Evolutionary conservation across 2,329 filamentous ascomycete genomes (phyloP), one percentile per base, ranked within the genome.

Genomic region (Blastomyces percursus): DNA sequence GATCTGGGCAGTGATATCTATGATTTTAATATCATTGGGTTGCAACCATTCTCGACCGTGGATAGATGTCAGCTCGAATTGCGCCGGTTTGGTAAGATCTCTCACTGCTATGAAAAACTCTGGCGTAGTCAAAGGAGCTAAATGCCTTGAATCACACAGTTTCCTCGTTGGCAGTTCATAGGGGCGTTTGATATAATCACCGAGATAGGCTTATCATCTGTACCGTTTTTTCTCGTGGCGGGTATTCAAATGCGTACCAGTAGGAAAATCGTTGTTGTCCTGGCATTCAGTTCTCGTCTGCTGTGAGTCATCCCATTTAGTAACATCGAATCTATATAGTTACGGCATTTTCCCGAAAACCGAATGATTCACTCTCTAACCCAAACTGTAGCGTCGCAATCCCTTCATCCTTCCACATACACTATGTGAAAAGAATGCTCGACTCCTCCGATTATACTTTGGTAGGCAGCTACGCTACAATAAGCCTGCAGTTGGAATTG

Each of bases 241-340:
- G 70, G 71, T 11, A 68, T 80, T 5, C 76, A 77, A 46, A 73
- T 78, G n/a, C 63, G 70, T 0, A 59, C 70, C 7, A 65, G 64
- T 61, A 76, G 76, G 27, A 80, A 79, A 63, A 42, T 70, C 0
- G 68, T 75, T 11, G 76, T 80, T 2, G 65, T 78, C 2, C 52
- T 72, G 1, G 76, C 76, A 1, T 78, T 80, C 57, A 74, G 70
- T 5, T 72, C 76, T n/a, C 76, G 78, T 9, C 65, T 78, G 7
- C 68, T 73, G 76, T 78, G 66, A 66, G 74, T 66, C 9, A 19
- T 52, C 11, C 19, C n/a, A 19, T 7, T 3, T 21, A 4, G 3
- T 30, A 24, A 44, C 7, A 9, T 40, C 7, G 12, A 32, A 21
- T 2, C 19, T 5, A 59, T 19, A 57, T 19, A 38, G 27, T 4